A percentile compares a stretch with the other conserved stretches of the same genome.
These are phyloP conservation scores for Sporothrix pseudoabietina DNA, from an alignment of 2,329 filamentous ascomycete species.

Conservation along the genomic window DNA sequence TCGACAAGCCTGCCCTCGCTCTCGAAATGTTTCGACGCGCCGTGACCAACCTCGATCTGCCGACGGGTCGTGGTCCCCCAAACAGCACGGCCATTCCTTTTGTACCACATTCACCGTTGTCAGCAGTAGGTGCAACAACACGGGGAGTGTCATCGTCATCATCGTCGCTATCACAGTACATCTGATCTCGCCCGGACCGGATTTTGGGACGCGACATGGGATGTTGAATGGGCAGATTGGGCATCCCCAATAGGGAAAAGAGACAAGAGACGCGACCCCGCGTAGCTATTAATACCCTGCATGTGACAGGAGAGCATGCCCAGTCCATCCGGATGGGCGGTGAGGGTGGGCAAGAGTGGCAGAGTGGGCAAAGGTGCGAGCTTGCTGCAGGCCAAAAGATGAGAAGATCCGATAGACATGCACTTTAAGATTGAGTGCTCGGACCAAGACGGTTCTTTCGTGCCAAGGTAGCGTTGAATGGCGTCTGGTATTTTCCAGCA, in stretches of 20 bases:
- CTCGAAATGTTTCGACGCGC: constrained; percentile 39
- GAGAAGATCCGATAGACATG: neutral
- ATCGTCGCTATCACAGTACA: neutral
- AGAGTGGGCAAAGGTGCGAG: neutral
- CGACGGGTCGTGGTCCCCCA: constrained; percentile 32
- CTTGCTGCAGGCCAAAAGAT: neutral
- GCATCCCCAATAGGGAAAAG: neutral
- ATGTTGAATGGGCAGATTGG: neutral
- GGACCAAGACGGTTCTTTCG: constrained; percentile 14
- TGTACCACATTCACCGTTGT: constrained; percentile 22
- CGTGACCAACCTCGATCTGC: constrained; percentile 38
- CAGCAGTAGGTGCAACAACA: neutral
- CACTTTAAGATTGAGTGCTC: constrained; percentile 25
- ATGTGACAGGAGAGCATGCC: constrained; percentile 16
- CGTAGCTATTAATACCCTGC: constrained; percentile 17
- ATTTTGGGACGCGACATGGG: constrained; percentile 17
- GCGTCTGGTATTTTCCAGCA: neutral
- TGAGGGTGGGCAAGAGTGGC: neutral
- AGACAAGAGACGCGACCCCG: constrained; percentile 3
- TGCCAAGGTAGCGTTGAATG: constrained; percentile 5
- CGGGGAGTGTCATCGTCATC: neutral
- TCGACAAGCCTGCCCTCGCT: constrained; percentile 37
- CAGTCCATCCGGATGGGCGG: constrained; percentile 18
- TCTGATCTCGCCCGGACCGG: constrained; percentile 5
- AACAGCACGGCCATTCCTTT: constrained; percentile 8